Conservation (phyloP, 768 basidiomycete species). For the Tulasnella sp. region DNA sequence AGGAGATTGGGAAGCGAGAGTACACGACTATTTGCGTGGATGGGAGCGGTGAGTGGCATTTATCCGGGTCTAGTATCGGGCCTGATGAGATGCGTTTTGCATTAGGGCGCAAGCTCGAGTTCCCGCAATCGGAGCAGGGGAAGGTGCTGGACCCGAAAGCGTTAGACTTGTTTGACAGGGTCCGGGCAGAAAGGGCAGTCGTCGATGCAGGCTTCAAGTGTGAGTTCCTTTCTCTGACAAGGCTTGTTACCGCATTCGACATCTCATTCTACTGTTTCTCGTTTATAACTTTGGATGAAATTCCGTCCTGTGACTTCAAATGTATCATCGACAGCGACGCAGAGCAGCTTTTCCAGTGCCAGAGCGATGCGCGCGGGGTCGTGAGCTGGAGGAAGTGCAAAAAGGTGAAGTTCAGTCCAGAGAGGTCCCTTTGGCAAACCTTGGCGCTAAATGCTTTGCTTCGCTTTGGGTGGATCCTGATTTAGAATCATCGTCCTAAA, state of each 20-base stretch:
- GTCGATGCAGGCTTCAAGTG: not conserved
- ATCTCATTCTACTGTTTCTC: too few relatives aligned
- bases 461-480: too few relatives aligned
- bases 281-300: constrained; percentile 24
- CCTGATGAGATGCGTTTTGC: too few relatives aligned
- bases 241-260: too few relatives aligned
- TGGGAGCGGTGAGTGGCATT: constrained; percentile 34
- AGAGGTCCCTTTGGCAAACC: not conserved
- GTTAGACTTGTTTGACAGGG: constrained; percentile 47
- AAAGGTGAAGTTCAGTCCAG: constrained; percentile 33
- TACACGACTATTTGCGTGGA: constrained; percentile 61
- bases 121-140: constrained; percentile 54
- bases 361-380: too few relatives aligned
- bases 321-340: constrained; percentile 56
- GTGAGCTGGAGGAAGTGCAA: too few relatives aligned
- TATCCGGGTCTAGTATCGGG: too few relatives aligned
- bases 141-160: constrained; percentile 58
- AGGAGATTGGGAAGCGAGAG: constrained; percentile 37
- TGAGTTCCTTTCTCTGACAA: too few relatives aligned
- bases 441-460: too few relatives aligned
- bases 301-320: constrained; percentile 82
- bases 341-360: constrained; percentile 57
- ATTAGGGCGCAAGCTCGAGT: constrained; percentile 41
- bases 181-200: not conserved
- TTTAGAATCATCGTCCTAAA: constrained; percentile 76